These are phyloP conservation scores for Ligustrum vulgare DNA, from an alignment of 257 asterid genomes.

Conservation along the genomic window DNA sequence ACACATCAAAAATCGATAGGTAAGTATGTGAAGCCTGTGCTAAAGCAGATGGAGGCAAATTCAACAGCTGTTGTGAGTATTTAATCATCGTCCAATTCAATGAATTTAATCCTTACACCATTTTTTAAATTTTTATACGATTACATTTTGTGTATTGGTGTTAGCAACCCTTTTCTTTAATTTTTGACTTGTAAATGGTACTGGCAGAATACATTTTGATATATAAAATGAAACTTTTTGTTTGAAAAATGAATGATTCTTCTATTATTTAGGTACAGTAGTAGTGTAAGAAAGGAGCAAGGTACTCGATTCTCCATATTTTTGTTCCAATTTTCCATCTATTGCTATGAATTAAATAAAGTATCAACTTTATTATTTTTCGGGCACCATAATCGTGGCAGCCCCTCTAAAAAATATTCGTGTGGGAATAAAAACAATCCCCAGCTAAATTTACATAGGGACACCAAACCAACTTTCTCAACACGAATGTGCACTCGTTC, in stretches of 20 bases:
- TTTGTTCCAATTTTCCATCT: background rate
- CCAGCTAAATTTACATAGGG: background rate
- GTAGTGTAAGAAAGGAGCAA: background rate
- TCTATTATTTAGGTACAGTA: background rate
- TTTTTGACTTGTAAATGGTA: conserved; percentile 32
- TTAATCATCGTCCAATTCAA: conserved; percentile 15
- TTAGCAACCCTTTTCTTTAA: conserved; percentile 20
- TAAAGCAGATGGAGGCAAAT: conserved; percentile 32
- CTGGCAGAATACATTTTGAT: conserved; percentile 1
- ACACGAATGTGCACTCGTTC: too few relatives aligned
- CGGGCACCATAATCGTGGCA: too few relatives aligned
- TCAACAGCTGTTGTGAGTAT: conserved; percentile 14
- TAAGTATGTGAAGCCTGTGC: conserved; percentile 52
- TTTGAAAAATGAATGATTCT: background rate
- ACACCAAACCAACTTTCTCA: background rate
- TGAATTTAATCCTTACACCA: conserved; percentile 14
- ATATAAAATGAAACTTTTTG: conserved; percentile 3
- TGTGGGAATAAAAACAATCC: too few relatives aligned
- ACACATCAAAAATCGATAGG: conserved; percentile 47
- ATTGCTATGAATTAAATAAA: too few relatives aligned
- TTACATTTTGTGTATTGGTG: conserved; percentile 27
- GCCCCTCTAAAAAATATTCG: too few relatives aligned
- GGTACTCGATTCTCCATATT: background rate
- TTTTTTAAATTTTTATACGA: conserved; percentile 41
- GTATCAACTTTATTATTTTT: too few relatives aligned